Percentiles rank a stretch among this genome's conserved stretches.
Conservation (phyloP, 257 asterid genomes). For the Parsonsia alboflavescens region DNA sequence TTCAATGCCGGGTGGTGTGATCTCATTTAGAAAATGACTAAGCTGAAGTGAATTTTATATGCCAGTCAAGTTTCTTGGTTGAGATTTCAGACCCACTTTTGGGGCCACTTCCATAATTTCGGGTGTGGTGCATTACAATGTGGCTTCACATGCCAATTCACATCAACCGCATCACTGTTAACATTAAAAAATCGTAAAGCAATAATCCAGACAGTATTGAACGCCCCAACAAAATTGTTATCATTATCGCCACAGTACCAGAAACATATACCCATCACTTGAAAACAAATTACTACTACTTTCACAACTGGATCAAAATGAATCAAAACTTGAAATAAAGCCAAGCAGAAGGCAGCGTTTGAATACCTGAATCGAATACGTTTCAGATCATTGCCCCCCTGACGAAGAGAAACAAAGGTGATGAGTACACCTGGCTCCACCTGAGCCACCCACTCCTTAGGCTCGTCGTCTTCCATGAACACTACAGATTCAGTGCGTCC, state of each 20-base stretch:
- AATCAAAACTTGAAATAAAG: neutral
- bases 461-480: slow-evolving; percentile 81
- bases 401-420: slow-evolving; percentile 75
- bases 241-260: slow-evolving; percentile 24
- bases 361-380: slow-evolving; percentile 84
- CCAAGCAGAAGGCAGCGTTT: slow-evolving; percentile 10
- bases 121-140: slow-evolving; percentile 39
- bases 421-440: slow-evolving; percentile 96
- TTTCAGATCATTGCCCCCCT: slow-evolving; percentile 89
- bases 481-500: slow-evolving; percentile 65
- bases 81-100: slow-evolving; percentile 45
- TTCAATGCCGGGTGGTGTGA: slow-evolving; percentile 21
- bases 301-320: slow-evolving; percentile 35
- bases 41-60: slow-evolving; percentile 31
- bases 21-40: slow-evolving; percentile 37
- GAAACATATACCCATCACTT: slow-evolving; percentile 28
- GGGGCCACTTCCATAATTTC: slow-evolving; percentile 61
- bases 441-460: slow-evolving; percentile 96
- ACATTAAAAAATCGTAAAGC: slow-evolving; percentile 32
- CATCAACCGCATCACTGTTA: slow-evolving; percentile 43
- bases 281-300: slow-evolving; percentile 40
- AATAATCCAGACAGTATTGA: slow-evolving; percentile 11
- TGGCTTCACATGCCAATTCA: slow-evolving; percentile 55
- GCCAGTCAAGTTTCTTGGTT: slow-evolving; percentile 31
- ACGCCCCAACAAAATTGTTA: slow-evolving; percentile 6